Conservation (phyloP, 2,329 filamentous ascomycete genomes). For the Xylariaceae sp. region DNA sequence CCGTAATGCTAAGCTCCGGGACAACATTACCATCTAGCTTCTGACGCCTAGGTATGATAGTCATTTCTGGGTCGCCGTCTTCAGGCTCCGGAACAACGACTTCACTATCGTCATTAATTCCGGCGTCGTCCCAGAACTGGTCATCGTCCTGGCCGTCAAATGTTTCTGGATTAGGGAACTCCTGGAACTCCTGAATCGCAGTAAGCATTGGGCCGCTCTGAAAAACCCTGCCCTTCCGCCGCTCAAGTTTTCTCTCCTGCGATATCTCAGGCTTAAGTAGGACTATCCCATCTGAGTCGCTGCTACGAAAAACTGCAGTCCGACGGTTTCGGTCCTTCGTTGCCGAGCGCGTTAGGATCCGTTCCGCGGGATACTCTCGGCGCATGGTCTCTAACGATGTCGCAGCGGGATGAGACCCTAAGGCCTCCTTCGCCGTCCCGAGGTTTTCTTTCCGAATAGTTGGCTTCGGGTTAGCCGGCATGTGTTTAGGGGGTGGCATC, state of each 20-base stretch:
- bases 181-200: slow-evolving; percentile 8
- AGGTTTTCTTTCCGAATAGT: slow-evolving; percentile 10
- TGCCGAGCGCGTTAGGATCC: neutral
- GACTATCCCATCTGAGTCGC: neutral
- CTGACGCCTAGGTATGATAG: neutral
- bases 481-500: neutral
- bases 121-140: slow-evolving; percentile 4
- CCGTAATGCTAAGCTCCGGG: slow-evolving; percentile 13
- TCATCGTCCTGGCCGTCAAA: slow-evolving; percentile 6
- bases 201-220: neutral
- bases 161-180: slow-evolving; percentile 15
- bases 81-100: slow-evolving; percentile 11
- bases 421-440: slow-evolving; percentile 21
- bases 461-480: neutral
- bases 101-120: slow-evolving; percentile 1
- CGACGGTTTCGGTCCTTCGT: slow-evolving; percentile 3
- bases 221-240: slow-evolving; percentile 16
- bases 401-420: slow-evolving; percentile 27
- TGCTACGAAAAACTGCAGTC: neutral
- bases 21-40: neutral
- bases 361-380: neutral
- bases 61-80: neutral
- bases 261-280: neutral
- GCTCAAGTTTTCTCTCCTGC: slow-evolving; percentile 6
- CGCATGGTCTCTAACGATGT: neutral